phyloP scores from a whole-genome alignment of 768 basidiomycete genomes.

The Leucocoprinus birnbaumii region DNA sequence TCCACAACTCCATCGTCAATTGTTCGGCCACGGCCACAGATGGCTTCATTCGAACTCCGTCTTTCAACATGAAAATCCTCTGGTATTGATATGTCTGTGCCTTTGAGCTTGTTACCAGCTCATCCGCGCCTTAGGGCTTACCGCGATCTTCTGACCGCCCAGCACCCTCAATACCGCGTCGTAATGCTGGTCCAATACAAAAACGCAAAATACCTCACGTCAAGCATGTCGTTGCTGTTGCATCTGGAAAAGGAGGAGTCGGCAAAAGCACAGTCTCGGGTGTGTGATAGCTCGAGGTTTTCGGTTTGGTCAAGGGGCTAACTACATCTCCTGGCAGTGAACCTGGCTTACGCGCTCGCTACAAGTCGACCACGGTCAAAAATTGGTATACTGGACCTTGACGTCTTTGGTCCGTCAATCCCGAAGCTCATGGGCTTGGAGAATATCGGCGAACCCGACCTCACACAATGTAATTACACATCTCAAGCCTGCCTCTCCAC shows the following conservation, averaged over 20 bases:
- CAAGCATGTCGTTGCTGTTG: conserved; percentile 77
- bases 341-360: conserved; percentile 76
- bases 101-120: not conserved
- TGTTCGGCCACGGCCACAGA: not conserved
- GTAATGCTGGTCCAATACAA: conserved; percentile 47
- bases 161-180: conserved; percentile 57
- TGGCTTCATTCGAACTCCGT: not conserved
- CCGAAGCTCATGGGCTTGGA: conserved; percentile 93
- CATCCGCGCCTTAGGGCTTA: conserved; percentile 25
- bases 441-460: conserved; percentile 68
- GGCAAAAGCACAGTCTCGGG: conserved; percentile 94
- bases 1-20: not conserved
- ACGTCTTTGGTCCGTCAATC: conserved; percentile 93
- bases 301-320: too few relatives aligned
- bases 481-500: not conserved
- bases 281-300: conserved; percentile 38
- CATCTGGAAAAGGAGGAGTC: conserved; percentile 94
- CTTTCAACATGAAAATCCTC: conserved; percentile 49
- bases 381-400: conserved; percentile 89
- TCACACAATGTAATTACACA: conserved; percentile 56
- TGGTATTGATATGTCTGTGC: conserved; percentile 36
- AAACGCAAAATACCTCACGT: conserved; percentile 70
- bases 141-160: conserved; percentile 22
- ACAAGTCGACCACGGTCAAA: conserved; percentile 45
- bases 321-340: conserved; percentile 44